A percentile compares a stretch with the other conserved stretches of the same genome.
phyloP scores from a whole-genome alignment of 139 green algal species.

The Auxenochlorella pyrenoidosa region DNA sequence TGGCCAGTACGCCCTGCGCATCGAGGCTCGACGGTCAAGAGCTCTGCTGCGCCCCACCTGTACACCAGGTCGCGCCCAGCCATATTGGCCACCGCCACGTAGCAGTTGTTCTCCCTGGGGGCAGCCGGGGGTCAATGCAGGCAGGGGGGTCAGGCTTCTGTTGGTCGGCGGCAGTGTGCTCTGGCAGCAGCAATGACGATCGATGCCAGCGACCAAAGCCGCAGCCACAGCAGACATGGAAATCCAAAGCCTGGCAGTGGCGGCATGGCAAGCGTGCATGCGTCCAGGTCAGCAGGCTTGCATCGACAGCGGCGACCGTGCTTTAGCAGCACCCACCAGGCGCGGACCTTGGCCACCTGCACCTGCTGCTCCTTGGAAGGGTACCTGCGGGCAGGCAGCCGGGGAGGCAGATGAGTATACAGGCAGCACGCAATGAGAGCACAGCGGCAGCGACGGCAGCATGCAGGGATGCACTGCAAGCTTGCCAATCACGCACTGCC shows the following conservation, averaged over 20 bases:
- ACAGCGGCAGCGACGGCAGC: not conserved
- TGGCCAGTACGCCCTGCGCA: no score
- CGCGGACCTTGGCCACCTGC: conserved; percentile 32
- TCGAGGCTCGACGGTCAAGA: no score
- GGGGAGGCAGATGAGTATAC: not conserved
- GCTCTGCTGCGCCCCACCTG: not conserved
- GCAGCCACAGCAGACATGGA: no score
- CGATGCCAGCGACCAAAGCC: no score
- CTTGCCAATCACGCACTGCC: not conserved
- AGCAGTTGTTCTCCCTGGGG: conserved; percentile 64
- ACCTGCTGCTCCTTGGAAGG: conserved; percentile 74
- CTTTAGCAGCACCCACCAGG: conserved; percentile 39
- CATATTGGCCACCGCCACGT: conserved; percentile 77
- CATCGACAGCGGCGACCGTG: no score
- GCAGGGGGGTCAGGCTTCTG: no score
- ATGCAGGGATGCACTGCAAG: no score
- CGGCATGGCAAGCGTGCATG: no score
- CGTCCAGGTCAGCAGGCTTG: no score
- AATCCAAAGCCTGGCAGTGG: no score
- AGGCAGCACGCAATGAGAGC: not conserved
- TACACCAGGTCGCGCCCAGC: conserved; percentile 72
- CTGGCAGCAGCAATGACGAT: no score
- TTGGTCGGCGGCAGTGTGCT: no score
- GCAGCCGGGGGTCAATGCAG: not conserved
- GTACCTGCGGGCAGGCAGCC: conserved; percentile 60